These are phyloP conservation scores for Glycyrrhiza uralensis DNA, from an alignment of 306 rosid genomes.

Conservation along the genomic window DNA sequence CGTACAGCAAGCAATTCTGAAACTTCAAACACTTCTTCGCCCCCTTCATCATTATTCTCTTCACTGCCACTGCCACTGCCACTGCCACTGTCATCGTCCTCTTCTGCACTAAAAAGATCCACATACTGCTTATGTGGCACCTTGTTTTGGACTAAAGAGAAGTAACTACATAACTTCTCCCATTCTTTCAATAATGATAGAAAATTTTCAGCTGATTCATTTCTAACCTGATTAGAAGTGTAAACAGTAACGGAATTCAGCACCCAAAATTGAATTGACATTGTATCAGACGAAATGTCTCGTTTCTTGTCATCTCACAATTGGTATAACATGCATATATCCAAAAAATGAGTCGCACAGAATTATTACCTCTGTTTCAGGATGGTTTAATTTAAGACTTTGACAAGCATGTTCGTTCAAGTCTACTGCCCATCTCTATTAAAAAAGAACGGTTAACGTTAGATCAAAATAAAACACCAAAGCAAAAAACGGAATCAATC, in stretches of 20 bases:
- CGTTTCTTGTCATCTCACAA: no score
- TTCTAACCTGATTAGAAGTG: constrained; percentile 58
- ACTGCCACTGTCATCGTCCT: constrained; percentile 33
- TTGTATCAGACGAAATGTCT: neutral
- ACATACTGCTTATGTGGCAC: constrained; percentile 39
- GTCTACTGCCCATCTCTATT: constrained; percentile 88
- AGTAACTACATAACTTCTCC: constrained; percentile 56
- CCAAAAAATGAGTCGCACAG: neutral
- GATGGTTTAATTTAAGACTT: constrained; percentile 64
- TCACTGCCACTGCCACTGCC: neutral
- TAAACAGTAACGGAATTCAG: neutral
- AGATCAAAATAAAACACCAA: neutral
- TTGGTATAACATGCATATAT: neutral
- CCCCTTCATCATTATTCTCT: constrained; percentile 1
- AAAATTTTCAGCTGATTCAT: constrained; percentile 71
- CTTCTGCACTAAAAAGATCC: constrained; percentile 29
- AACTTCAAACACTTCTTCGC: constrained; percentile 61
- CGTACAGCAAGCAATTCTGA: constrained; percentile 42
- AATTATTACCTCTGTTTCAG: constrained; percentile 64
- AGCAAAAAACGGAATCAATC: neutral
- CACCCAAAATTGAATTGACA: neutral
- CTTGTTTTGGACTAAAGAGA: constrained; percentile 34
- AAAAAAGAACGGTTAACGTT: neutral
- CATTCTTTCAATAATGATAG: constrained; percentile 57
- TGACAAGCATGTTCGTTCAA: constrained; percentile 55